phyloP scores from a whole-genome alignment of 352 stramenopile genomes.

The Blastocystis sp. region DNA sequence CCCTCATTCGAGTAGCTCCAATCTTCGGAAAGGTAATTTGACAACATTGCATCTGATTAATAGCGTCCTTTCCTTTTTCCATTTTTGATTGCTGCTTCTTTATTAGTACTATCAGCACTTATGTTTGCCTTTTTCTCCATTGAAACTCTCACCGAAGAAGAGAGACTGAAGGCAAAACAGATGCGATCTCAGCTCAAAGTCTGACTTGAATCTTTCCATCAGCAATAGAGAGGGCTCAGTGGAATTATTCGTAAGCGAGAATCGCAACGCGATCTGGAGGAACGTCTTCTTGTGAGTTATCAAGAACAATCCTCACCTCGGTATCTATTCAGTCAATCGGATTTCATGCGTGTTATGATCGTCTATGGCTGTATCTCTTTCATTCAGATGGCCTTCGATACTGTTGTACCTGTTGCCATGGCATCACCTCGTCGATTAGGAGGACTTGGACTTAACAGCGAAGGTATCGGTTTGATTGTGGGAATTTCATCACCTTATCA shows the following conservation, averaged over 20 bases:
- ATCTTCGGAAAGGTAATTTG: too few species aligned
- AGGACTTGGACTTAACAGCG: neutral
- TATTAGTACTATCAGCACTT: neutral
- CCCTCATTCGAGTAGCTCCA: neutral
- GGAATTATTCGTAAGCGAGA: neutral
- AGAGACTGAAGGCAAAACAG: neutral
- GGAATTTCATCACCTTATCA: constrained; percentile 3
- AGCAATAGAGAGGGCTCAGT: neutral
- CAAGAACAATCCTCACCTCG: constrained; percentile 8
- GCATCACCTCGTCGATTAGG: neutral
- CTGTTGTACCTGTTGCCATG: constrained; percentile 12
- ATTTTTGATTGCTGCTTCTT: neutral
- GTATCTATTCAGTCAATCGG: neutral
- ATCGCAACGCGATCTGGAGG: neutral
- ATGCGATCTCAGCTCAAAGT: neutral
- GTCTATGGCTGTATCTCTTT: neutral
- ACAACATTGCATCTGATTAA: neutral
- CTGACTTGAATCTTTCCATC: neutral
- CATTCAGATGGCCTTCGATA: constrained; percentile 37
- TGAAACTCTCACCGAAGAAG: constrained; percentile 43
- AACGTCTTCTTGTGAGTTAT: constrained; percentile 2
- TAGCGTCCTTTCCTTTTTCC: constrained; percentile 19
- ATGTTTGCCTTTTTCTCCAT: neutral
- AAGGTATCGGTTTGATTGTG: neutral
- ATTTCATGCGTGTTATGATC: constrained; percentile 18